phyloP scores from a whole-genome alignment of 805 yeast species.

The Blastobotrys mokoenaii region DNA sequence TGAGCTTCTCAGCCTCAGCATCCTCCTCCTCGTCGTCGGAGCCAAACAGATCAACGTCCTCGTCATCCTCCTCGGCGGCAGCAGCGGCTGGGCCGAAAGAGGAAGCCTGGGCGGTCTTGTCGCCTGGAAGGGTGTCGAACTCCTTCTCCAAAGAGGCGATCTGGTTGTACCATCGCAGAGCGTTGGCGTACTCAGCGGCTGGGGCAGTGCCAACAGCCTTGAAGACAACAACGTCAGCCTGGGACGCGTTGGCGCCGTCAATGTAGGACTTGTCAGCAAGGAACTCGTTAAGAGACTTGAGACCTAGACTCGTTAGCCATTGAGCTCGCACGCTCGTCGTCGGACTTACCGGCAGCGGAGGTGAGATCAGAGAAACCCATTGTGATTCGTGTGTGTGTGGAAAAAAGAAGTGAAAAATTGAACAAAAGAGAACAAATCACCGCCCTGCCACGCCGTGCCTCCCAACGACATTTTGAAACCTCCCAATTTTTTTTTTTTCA shows the following conservation, averaged over 20 bases:
- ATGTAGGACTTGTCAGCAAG: slow-evolving; percentile 86
- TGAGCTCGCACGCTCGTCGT: not conserved
- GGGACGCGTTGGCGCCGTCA: slow-evolving; percentile 47
- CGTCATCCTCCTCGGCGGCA: slow-evolving; percentile 77
- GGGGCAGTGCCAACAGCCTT: slow-evolving; percentile 58
- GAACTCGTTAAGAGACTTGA: slow-evolving; percentile 69
- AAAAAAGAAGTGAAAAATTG: not conserved
- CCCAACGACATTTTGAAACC: too few relatives aligned
- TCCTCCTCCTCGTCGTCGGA: slow-evolving; percentile 92
- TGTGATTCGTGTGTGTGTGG: slow-evolving; percentile 5
- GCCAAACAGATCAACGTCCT: slow-evolving; percentile 89
- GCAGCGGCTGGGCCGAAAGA: slow-evolving; percentile 38
- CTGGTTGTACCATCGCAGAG: slow-evolving; percentile 98
- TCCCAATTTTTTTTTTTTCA: too few relatives aligned
- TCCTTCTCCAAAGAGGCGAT: slow-evolving; percentile 87
- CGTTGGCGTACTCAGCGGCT: slow-evolving; percentile 72
- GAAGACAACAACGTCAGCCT: slow-evolving; percentile 92
- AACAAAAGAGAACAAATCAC: not conserved
- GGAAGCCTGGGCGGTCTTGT: slow-evolving; percentile 36
- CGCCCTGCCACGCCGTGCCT: too few relatives aligned
- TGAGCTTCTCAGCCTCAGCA: slow-evolving; percentile 93
- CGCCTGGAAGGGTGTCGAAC: slow-evolving; percentile 68
- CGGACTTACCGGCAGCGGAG: slow-evolving; percentile 33
- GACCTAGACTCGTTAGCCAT: slow-evolving; percentile 29
- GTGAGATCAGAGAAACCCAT: slow-evolving; percentile 39